Evolutionary conservation across 2,329 filamentous ascomycete species (phyloP), one percentile per base, ranked within the genome.

Genomic region (Penicillium expansum): DNA sequence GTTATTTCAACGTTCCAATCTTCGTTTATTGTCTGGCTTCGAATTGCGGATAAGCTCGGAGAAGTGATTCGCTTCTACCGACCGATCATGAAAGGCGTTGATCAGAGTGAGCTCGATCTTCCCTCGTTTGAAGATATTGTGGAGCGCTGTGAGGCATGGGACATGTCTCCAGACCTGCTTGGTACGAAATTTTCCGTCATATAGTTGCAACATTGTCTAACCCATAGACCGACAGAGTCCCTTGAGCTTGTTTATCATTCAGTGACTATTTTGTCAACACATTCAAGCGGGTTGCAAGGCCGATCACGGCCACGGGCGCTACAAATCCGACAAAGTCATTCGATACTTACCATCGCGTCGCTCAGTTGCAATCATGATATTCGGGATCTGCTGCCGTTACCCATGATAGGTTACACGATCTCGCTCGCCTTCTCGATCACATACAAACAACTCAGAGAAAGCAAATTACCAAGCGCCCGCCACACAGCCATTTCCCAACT

Each of bases 391-490:
- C 18, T 48, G 9, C 62, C 62, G 11, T 22, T 64, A n/a, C 60
- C 60, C 8, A 51, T 61, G 24, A 27, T 61, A n/a, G 30, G 60
- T 22, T 62, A 64, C 55, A 47, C 56, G 16, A 45, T 64, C 35
- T 62, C 62, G 1, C 47, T 64, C 5, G 58, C 29, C 5, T 63
- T 63, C 37, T 61, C 58, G 4, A 48, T 64, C 6, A 51, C 62
- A 0, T 64, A 63, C 45, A 64, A 61, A 35, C 60, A 59, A 4
- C 39, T 54, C 16, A 55, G 60, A 42, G 39, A 52, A n/a, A 59
- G 54, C 27, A 55, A 57, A 33, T 45, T 63, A 7, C 52, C 43
- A 7, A 63, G 56, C 32, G 51, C 54, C 0, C 58, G 57, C 33
- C 10, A 43, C 20, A 52, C 48, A 6, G 58, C 62, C 3, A 59